These are phyloP conservation scores for Boletus rufocinnamomeus DNA, from an alignment of 768 basidiomycete species.

Conservation along the genomic window DNA sequence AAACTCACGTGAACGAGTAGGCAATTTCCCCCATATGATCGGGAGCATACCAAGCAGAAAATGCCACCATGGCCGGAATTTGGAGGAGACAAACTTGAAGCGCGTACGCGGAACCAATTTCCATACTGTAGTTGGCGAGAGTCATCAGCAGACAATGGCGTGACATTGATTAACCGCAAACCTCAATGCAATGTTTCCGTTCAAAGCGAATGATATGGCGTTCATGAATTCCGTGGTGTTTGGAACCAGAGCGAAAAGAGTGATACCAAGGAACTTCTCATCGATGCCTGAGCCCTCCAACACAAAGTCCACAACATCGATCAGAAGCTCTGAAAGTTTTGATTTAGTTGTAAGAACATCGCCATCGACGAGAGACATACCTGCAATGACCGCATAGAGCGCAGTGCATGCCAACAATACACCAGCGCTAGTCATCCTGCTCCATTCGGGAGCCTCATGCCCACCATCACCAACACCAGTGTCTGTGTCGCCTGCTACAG, in stretches of 20 bases:
- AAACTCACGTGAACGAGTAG: constrained; percentile 88
- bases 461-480: constrained; percentile 63
- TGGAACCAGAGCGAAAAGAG: constrained; percentile 94
- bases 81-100: constrained; percentile 97
- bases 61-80: constrained; percentile 98
- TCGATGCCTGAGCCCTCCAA: constrained; percentile 89
- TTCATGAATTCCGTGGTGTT: constrained; percentile 99
- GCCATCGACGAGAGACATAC: constrained; percentile 46
- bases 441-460: constrained; percentile 98
- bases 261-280: constrained; percentile 96
- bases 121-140: constrained; percentile 68
- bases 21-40: constrained; percentile 83
- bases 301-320: constrained; percentile 94
- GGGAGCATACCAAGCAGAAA: constrained; percentile 93
- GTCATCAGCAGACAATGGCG: constrained; percentile 1
- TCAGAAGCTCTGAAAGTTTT: constrained; percentile 70
- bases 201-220: constrained; percentile 95
- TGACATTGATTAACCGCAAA: constrained; percentile 35
- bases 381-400: constrained; percentile 93
- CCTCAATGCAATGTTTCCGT: constrained; percentile 97
- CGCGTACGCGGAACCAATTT: constrained; percentile 98
- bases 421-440: constrained; percentile 82
- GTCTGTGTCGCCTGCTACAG: constrained; percentile 41
- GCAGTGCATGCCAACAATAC: constrained; percentile 89
- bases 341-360: constrained; percentile 3